A percentile compares a stretch with the other conserved stretches of the same genome.
phyloP scores from a whole-genome alignment of 208 protist species.

The Trypanosoma brucei region DNA sequence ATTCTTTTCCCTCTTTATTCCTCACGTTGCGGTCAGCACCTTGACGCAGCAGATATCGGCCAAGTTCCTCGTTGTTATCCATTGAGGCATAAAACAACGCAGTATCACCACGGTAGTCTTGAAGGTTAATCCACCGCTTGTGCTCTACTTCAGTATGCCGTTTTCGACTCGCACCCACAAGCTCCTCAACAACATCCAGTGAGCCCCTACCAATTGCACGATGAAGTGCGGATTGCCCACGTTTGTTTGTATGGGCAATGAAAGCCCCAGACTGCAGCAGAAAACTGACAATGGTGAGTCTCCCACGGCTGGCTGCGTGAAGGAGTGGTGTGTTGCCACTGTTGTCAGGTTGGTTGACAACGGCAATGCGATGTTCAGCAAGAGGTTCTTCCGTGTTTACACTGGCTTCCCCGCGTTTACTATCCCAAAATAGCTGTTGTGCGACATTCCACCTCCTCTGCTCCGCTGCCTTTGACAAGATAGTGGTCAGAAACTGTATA shows the following conservation, averaged over 20 bases:
- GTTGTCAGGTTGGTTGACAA: constrained; percentile 52
- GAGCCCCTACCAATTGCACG: constrained; percentile 66
- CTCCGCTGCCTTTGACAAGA: constrained; percentile 35
- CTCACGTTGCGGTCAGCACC: constrained; percentile 71
- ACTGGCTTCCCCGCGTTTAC: not conserved
- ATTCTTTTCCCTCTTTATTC: constrained; percentile 88
- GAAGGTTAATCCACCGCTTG: constrained; percentile 75
- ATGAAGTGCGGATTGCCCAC: constrained; percentile 79
- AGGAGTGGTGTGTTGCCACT: constrained; percentile 75
- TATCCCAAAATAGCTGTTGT: constrained; percentile 1
- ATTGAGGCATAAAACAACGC: constrained; percentile 88
- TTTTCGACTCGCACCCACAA: constrained; percentile 60
- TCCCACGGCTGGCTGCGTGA: constrained; percentile 52
- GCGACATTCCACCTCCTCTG: constrained; percentile 19
- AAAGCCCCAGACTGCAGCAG: constrained; percentile 68
- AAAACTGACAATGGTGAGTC: constrained; percentile 44
- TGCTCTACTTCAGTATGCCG: constrained; percentile 34
- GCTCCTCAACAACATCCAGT: constrained; percentile 69
- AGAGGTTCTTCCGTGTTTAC: not conserved
- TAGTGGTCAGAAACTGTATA: constrained; percentile 41
- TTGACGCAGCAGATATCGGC: constrained; percentile 72
- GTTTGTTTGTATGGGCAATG: constrained; percentile 56
- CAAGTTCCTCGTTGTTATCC: constrained; percentile 90
- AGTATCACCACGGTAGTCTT: constrained; percentile 78
- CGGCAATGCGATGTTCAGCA: not conserved